Base-by-base conservation (phyloP, 2,329 filamentous ascomycete genomes). In the Penicillium sp. region DNA sequence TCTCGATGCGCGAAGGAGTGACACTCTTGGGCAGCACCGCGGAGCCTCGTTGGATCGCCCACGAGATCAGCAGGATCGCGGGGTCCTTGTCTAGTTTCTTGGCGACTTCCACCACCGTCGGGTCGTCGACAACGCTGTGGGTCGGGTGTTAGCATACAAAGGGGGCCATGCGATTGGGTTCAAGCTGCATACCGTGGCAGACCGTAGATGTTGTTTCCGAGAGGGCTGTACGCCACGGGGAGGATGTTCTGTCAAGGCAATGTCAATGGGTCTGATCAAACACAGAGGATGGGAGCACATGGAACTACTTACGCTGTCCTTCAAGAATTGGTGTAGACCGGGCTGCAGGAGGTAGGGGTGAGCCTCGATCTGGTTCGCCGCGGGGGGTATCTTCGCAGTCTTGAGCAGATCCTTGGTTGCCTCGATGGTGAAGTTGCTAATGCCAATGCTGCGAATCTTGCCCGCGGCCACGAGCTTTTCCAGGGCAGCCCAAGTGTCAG, bases 311-410 rank as follows among this genome's bases (percentile, higher is more conserved):
- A 71, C 71, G 51, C 80, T 74, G 25, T 68, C 62, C 27, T 74
- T 65, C 61, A 74, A 75, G 56, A 72, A 78, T 8, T 71, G 62
- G 2, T 79, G 56, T 6, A 85, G 65, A 4, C 72, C 64, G 0
- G 67, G 63, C 51, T 79, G 81, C 51, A 83, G 80, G 2, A 84
- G 68, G 58, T 82, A 84, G 0, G 81, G 79, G 57, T 84, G 80
- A 29, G 78, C 77, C 57, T 85, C 81, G 50, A 84, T 78, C 60
- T 85, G 81, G 62, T 85, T 84, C 41, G 78, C 74, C 2, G 77
- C 77, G 0, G 81, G 81, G 0, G 70, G 65, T 8, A 80, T 70
- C 26, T 66, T 73, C n/a, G 76, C 75, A 0, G 51, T 57, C 32
- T 56, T 45, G 11, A 63, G 47, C 17, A 64, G 42, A 10, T 59